Percentiles rank a stretch among this genome's conserved stretches.
phyloP scores from a whole-genome alignment of 441 rosid species.

The Brassica balearica region DNA sequence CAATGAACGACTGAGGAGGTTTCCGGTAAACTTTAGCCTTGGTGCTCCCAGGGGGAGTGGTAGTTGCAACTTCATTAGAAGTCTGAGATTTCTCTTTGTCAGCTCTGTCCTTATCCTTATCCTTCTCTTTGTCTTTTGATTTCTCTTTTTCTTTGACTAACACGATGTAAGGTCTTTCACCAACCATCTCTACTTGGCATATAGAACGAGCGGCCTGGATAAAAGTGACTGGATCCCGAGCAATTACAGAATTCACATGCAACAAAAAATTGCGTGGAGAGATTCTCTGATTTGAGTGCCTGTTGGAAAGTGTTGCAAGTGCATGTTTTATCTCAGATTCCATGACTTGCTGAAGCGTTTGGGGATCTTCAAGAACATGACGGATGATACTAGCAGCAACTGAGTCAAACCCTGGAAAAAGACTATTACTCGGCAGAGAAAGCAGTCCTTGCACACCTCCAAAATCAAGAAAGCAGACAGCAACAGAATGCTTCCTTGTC shows the following conservation, averaged over 20 bases:
- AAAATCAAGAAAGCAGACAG: slow-evolving; percentile 86
- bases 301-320: slow-evolving; percentile 81
- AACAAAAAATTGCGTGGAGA: slow-evolving; percentile 82
- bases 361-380: slow-evolving; percentile 97
- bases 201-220: slow-evolving; percentile 85
- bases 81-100: slow-evolving; percentile 70
- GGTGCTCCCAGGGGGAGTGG: slow-evolving; percentile 56
- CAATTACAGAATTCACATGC: slow-evolving; percentile 77
- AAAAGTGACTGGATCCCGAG: slow-evolving; percentile 85
- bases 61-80: slow-evolving; percentile 60
- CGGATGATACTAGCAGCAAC: slow-evolving; percentile 91
- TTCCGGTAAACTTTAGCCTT: slow-evolving; percentile 81
- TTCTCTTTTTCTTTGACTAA: slow-evolving; percentile 93
- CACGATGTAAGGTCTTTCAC: slow-evolving; percentile 91
- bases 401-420: slow-evolving; percentile 93
- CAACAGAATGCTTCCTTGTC: slow-evolving; percentile 80
- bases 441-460: slow-evolving; percentile 84
- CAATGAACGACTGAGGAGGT: slow-evolving; percentile 80
- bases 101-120: slow-evolving; percentile 56
- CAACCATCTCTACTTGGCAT: slow-evolving; percentile 97
- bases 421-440: slow-evolving; percentile 84
- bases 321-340: slow-evolving; percentile 95
- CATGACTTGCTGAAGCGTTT: slow-evolving; percentile 98
- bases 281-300: slow-evolving; percentile 89
- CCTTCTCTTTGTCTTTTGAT: slow-evolving; percentile 71